Evolutionary conservation across 306 rosid genomes (phyloP), one percentile per base, ranked within the genome.

Genomic region (Cicer chorassanicum): DNA sequence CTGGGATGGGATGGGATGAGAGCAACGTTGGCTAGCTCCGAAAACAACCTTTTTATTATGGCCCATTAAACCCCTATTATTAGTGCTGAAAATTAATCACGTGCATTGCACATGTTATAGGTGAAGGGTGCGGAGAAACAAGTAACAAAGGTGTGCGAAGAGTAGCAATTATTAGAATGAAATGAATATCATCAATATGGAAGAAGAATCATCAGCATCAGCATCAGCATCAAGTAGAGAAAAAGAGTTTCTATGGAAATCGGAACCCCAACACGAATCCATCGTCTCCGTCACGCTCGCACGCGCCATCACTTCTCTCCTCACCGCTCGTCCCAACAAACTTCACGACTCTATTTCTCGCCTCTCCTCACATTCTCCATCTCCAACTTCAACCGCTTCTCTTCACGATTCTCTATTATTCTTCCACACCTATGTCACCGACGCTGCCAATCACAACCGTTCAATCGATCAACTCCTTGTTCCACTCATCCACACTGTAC

Each of bases 401-500:
- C 62, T 91, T 80, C 85, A 87, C 10, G 89, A 89, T 68, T 87
- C 97, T 1, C 96, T 93, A 44, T 80, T 86, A 83, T 88, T 93
- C 84, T 72, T 93, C 66, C 94, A 84, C 89, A 83, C 82, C 75
- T 89, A 83, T 78, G 85, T 87, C 9, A 75, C 73, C 72, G 94
- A 91, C 50, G 88, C 90, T 24, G 91, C 76, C 38, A 46, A 44
- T 9, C 64, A 81, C 7, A 38, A 19, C 57, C 67, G 56, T 40
- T 64, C 81, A 1, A 45, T 81, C 65, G 74, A 81, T 40, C 91
- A 83, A 62, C 39, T 91, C 44, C 89, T 93, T 56, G 53, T 89
- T 76, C 97, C 97, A 36, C 63, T 93, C 75, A 88, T 91, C 79
- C 88, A 91, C 82, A 82, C 82, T 59, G 98, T 91, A 86, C 49